Evolutionary conservation across 2,329 filamentous ascomycete genomes (phyloP), one percentile per base, ranked within the genome.

Genomic region (Eutypa lata): DNA sequence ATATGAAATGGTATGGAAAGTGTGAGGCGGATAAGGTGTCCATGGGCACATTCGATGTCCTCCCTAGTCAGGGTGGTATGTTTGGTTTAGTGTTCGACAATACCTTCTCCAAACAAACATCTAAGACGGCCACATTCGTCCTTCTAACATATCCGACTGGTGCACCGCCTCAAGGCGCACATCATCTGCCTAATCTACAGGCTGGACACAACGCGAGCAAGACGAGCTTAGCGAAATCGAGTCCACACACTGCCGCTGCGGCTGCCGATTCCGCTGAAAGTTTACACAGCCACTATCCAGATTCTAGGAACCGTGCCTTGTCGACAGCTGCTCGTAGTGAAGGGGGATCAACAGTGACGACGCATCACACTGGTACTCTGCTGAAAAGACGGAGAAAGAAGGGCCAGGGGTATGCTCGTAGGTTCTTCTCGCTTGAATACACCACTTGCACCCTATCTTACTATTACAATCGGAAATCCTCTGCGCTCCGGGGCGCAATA

Each of bases 31-130:
- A 97, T 75, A 93, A 94, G 75, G 91, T 97, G 48, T 89, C 90
- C 19, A 91, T 93, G 71, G 94, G 93, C 31, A 94, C 87, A 19
- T 90, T 91, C 68, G 89, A 96, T 66, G 90, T 97, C 22, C 76
- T 77, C 1, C 65, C 76, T 7, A 85, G 84, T 33, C 85, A 94
- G 58, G 90, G 87, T 22, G 94, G 94, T 66, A 97, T 96, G 84
- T 99, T 96, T 68, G 94, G 92, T 52, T 78, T 99, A 56, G 91
- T 97, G 31, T 96, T 99, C 67, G 94, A 99, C 81, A 99, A 99
- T 68, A 99, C 94, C 26, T 99, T 99, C 69, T 96, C 92, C 55
- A 97, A 97, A 74, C 90, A 88, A 70, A 87, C 89, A 42, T 94
- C 92, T 50, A 99, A 99, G 75, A 96, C 89, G 28, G 91, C 91